Evolutionary conservation across 2,329 filamentous ascomycete species (phyloP).

Genomic region (Cladosporium sp.): DNA sequence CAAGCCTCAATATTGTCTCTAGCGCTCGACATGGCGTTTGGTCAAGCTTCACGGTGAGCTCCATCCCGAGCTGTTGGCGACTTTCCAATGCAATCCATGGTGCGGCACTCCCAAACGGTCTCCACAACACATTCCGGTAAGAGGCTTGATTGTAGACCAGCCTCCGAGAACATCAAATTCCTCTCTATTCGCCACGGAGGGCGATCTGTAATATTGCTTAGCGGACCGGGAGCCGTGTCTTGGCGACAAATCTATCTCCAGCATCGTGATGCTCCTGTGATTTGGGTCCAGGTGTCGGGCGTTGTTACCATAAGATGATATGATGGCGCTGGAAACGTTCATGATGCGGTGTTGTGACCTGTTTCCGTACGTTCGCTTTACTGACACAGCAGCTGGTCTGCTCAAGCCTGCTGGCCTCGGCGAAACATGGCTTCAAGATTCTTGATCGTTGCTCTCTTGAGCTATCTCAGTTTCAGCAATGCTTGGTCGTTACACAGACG

Average conservation of each 20-base stretch:
- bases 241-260: slow-evolving; percentile 1
- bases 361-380: too few relatives aligned
- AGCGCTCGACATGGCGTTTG: not conserved
- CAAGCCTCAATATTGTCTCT: not conserved
- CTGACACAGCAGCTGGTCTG: not conserved
- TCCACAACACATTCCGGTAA: not conserved
- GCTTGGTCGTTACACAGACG: not conserved
- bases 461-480: not conserved
- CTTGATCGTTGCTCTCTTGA: not conserved
- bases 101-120: not conserved
- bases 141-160: not conserved
- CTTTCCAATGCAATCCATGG: not conserved
- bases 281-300: not conserved
- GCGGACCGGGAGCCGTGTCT: not conserved
- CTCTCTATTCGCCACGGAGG: slow-evolving; percentile 1
- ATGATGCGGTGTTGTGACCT: not conserved
- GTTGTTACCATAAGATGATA: not conserved
- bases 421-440: not conserved
- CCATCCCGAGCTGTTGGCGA: not conserved
- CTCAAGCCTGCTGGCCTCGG: not conserved
- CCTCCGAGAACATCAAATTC: not conserved
- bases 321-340: not conserved
- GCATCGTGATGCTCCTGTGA: not conserved
- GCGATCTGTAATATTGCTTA: not conserved
- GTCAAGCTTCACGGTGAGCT: not conserved